Evolutionary conservation across 371 early-diverging fungal genomes (phyloP).

Genomic region (Mucor plumbeus): DNA sequence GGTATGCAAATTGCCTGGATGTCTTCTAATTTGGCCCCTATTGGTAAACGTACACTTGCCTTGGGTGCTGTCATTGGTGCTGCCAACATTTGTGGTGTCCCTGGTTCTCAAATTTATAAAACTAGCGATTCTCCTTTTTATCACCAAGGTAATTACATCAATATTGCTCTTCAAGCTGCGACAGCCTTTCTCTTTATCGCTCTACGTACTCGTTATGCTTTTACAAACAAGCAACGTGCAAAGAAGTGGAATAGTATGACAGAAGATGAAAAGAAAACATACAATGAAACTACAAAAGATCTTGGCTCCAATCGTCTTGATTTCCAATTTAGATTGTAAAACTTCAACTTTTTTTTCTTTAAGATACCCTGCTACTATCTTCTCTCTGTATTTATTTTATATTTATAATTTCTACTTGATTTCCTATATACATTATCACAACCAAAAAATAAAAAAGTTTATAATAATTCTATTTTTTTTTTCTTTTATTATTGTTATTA

Average conservation of each 20-base stretch:
- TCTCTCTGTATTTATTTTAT: not conserved
- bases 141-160: constrained; percentile 42
- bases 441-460: not conserved
- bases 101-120: constrained; percentile 36
- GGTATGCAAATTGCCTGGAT: constrained; percentile 29
- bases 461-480: no score
- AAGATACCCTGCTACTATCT: not conserved
- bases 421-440: not conserved
- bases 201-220: constrained; percentile 32
- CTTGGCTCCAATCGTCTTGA: constrained; percentile 48
- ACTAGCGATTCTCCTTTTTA: constrained; percentile 46
- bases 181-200: constrained; percentile 26
- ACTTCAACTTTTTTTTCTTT: not conserved
- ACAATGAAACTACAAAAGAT: constrained; percentile 34
- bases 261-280: constrained; percentile 34
- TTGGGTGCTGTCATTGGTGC: constrained; percentile 24
- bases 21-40: no score
- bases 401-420: not conserved
- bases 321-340: constrained; percentile 38
- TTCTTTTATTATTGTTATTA: not conserved
- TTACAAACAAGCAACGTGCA: constrained; percentile 36
- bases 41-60: no score
- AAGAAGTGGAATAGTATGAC: constrained; percentile 39
- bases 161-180: constrained; percentile 22
- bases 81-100: constrained; percentile 35